phyloP scores from a whole-genome alignment of 2,329 filamentous ascomycete genomes.

The Claviceps quebecensis region DNA sequence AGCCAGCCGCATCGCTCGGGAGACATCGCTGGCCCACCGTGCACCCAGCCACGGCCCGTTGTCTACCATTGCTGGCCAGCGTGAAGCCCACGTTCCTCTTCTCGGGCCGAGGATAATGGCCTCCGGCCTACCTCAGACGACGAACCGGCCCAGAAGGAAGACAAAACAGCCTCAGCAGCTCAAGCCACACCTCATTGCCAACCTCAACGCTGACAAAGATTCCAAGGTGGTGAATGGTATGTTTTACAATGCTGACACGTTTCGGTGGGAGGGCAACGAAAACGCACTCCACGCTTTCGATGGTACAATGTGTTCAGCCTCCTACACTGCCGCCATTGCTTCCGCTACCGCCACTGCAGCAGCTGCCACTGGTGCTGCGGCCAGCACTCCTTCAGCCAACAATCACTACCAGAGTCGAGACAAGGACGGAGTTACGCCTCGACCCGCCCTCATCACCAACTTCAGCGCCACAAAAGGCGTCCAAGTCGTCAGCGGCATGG shows the following conservation, averaged over 20 bases:
- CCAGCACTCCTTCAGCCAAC: neutral
- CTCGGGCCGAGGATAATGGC: conserved; percentile 32
- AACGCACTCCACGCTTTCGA: conserved; percentile 73
- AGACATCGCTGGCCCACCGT: conserved; percentile 47
- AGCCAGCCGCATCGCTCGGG: conserved; percentile 50
- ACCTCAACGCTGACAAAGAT: conserved; percentile 59
- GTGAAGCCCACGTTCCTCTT: conserved; percentile 37
- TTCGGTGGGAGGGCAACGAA: conserved; percentile 93
- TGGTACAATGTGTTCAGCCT: conserved; percentile 39
- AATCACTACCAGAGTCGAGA: conserved; percentile 32
- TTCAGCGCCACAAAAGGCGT: conserved; percentile 74
- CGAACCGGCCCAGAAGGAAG: conserved; percentile 40
- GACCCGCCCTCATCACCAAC: conserved; percentile 79
- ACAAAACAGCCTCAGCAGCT: conserved; percentile 45
- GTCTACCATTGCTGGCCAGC: conserved; percentile 39
- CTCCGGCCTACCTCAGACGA: conserved; percentile 23
- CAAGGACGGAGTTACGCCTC: conserved; percentile 44
- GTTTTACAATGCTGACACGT: conserved; percentile 81
- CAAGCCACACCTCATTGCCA: conserved; percentile 82
- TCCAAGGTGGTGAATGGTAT: conserved; percentile 78
- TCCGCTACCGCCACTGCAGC: conserved; percentile 10
- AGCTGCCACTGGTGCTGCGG: neutral
- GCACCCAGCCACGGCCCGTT: conserved; percentile 39
- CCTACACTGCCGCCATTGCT: conserved; percentile 20
- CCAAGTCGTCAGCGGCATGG: conserved; percentile 94